A percentile compares a stretch with the other conserved stretches of the same genome.
Evolutionary conservation across 805 yeast genomes (phyloP).

Genomic region (Candida ulmi): DNA sequence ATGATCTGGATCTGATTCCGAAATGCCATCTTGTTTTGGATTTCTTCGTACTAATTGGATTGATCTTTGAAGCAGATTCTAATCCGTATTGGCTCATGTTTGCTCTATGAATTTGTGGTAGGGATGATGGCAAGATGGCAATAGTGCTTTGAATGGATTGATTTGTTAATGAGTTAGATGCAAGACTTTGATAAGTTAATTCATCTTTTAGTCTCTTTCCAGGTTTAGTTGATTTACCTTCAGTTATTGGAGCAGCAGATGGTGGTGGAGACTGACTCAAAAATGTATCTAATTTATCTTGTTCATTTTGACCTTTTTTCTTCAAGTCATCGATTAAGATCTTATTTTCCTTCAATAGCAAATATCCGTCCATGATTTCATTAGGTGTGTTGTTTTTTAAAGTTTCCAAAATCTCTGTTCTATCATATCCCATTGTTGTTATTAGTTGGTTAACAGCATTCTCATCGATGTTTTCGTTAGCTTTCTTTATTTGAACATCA

Average conservation of each 20-base stretch:
- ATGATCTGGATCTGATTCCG: slow-evolving; percentile 92
- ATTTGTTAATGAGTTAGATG: slow-evolving; percentile 20
- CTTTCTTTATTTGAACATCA: slow-evolving; percentile 26
- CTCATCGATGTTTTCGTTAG: slow-evolving; percentile 54
- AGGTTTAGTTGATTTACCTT: slow-evolving; percentile 4
- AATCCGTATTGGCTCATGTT: slow-evolving; percentile 67
- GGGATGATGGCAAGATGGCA: slow-evolving; percentile 87
- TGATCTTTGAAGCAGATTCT: slow-evolving; percentile 39
- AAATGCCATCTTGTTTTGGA: slow-evolving; percentile 98
- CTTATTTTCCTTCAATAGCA: slow-evolving; percentile 74
- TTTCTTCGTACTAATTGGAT: slow-evolving; percentile 66
- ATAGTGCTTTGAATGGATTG: slow-evolving; percentile 59
- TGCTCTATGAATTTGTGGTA: slow-evolving; percentile 92
- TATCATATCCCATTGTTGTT: slow-evolving; percentile 83
- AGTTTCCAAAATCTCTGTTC: slow-evolving; percentile 75
- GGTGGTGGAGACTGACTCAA: slow-evolving; percentile 61
- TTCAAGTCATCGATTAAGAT: slow-evolving; percentile 63
- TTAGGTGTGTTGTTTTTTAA: slow-evolving; percentile 52
- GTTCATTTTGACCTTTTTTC: slow-evolving; percentile 26
- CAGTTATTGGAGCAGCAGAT: slow-evolving; percentile 16
- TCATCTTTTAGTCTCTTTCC: slow-evolving; percentile 23
- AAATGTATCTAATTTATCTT: slow-evolving; percentile 52
- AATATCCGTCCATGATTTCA: slow-evolving; percentile 83
- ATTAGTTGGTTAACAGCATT: slow-evolving; percentile 69
- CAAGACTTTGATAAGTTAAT: slow-evolving; percentile 26